Evolutionary conservation across 2,329 filamentous ascomycete species (phyloP), one percentile per base, ranked within the genome.

Genomic region (Fusarium humuli): DNA sequence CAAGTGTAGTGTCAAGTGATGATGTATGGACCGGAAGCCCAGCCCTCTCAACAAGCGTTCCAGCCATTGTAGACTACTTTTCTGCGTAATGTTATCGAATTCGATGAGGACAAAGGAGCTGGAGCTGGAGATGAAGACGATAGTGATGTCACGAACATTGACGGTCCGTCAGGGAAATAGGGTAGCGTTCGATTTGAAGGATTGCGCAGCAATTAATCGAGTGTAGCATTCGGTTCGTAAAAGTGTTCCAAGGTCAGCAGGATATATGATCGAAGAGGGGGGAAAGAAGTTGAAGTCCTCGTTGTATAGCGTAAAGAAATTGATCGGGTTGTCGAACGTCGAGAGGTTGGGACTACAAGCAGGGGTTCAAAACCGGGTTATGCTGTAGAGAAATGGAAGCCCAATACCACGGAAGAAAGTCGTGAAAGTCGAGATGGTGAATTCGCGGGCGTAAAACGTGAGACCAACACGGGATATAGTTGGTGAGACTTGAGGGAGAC

Each of bases 1-100:
- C 57, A 37, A 67, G 49, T 7, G 73, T 71, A 45, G 61, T 64
- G 34, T 65, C 48, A 23, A 61, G 49, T 29, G 71, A 58, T 42
- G 57, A 54, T 49, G 58, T 49, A 41, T 67, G 61, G 40, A 61
- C 20, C 40, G 59, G 65, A 23, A 67, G 62, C 44, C 50, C 49
- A 27, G 56, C 46, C 54, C 69, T 67, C 57, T 76, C 71, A 37
- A 77, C 62, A 45, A 76, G 69, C 34, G 73, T 60, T 50, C 69
- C 72, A 27, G 73, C 64, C 75, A 76, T 76, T 46, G 55, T 59
- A 16, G 27, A 54, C 65, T 63, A 72, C 61, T 37, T 61, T 44
- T 65, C 57, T 23, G 45, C 23, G 55, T 22, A 62, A 62, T 52
- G 44, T 32, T 59, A 37, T 62, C 37, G 54, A 60, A 42, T 61